Base-by-base conservation (phyloP, 1,284 basidiomycete genomes). In the Ganoderma sp. region DNA sequence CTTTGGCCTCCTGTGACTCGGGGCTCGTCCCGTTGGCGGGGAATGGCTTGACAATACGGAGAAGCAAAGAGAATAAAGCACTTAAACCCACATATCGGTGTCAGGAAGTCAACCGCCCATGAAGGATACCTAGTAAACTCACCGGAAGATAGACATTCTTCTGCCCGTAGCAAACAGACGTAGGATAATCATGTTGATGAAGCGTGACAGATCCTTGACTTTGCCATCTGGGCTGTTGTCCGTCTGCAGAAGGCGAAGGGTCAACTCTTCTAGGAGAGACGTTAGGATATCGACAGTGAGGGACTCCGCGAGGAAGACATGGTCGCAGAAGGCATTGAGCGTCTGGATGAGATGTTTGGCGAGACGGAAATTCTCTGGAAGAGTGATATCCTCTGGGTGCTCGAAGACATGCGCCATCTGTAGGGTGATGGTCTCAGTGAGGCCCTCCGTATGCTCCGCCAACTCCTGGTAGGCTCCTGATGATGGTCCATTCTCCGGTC, bases 151-250 rank as follows among this genome's bases (percentile, higher is more conserved):
- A 0, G 94, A 90, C 85, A 97, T 96, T 69, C 94, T 87, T 73
- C 96, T 87, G 41, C 94, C 94, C 17, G 96, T 96, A 42, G 95
- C 93, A 81, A 99, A 97, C 64, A 97, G 81, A 39, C 97, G 90
- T 65, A 99, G 85, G 68, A 99, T 93, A 68, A 99, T 97, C 91
- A 98, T 97, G 81, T 99, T 99, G 81, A 99, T 95, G 80, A 98
- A 98, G 68, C 95, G 90, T 25, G 96, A 96, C 73, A 98, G 78
- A 79, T 98, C 93, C 79, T 96, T 93, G 67, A 95, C 86, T 74
- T 92, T 89, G 76, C 85, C 87, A 64, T 91, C 84, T 25, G 81
- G 79, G 71, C 89, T 94, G 74, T 96, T 95, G 75, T 98, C 96
- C 56, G 96, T 96, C 77, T 97, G 94, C 54, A 98, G 86, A 45